Percentiles rank a stretch among this genome's conserved stretches.
These are phyloP conservation scores for Elaeis guineensis DNA, from an alignment of 176 grass and related monocot genomes.

Conservation along the genomic window DNA sequence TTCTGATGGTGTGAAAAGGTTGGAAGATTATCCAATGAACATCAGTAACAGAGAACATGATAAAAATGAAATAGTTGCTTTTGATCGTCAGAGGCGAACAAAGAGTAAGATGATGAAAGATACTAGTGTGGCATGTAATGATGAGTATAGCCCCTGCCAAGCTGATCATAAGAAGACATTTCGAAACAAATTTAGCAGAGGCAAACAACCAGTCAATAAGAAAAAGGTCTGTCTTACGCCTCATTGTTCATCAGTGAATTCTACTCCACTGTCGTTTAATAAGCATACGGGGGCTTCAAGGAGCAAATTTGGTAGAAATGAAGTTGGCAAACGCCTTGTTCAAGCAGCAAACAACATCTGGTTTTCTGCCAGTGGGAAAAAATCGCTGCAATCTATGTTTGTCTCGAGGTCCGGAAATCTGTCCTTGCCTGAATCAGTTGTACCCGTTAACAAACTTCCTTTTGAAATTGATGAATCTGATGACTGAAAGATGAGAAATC, in stretches of 20 bases:
- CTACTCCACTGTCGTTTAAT: background rate
- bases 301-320: background rate
- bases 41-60: background rate
- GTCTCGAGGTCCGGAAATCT: background rate
- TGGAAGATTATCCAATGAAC: too few species aligned
- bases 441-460: too few species aligned
- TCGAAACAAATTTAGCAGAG: background rate
- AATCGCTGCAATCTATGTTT: background rate
- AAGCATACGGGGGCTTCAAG: conserved; percentile 1
- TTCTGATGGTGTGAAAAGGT: background rate
- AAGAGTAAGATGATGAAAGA: too few species aligned
- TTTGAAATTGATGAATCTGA: too few species aligned
- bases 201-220: background rate
- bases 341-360: conserved; percentile 8
- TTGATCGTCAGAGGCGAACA: too few species aligned
- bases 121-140: background rate
- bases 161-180: background rate
- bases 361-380: background rate
- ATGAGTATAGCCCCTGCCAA: background rate
- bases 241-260: background rate
- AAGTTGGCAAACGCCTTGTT: conserved; percentile 14
- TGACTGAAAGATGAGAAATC: too few species aligned
- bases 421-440: background rate
- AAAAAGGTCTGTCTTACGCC: background rate
- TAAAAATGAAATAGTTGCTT: background rate